Evolutionary conservation across 805 yeast species (phyloP).

Genomic region (Saccharomycopsis oosterbeekiorum): DNA sequence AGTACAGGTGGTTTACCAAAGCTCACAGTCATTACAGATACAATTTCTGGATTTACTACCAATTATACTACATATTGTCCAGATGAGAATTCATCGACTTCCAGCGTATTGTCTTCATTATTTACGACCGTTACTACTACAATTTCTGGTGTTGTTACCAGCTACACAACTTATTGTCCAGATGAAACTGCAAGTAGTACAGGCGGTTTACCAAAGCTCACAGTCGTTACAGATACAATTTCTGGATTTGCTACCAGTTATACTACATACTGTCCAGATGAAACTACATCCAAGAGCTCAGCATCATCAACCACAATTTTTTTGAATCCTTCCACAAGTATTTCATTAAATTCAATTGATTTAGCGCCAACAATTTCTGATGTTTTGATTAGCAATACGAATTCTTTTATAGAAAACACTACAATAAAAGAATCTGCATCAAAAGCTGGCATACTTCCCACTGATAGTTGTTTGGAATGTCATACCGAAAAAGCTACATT

Average conservation of each 20-base stretch:
- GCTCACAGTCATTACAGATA: not conserved
- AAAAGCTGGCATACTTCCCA: no score
- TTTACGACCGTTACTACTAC: not conserved
- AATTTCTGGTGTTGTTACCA: conserved; percentile 2
- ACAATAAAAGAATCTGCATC: not conserved
- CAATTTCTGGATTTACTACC: conserved; percentile 6
- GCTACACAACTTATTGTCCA: conserved; percentile 9
- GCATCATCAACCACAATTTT: not conserved
- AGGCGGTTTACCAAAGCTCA: not conserved
- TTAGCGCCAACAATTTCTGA: conserved; percentile 5
- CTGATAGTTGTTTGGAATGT: not conserved
- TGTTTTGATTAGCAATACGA: conserved; percentile 8
- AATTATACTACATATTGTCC: conserved; percentile 11
- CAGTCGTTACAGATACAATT: not conserved
- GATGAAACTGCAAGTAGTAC: not conserved
- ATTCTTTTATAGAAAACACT: conserved; percentile 1
- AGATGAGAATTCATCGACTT: not conserved
- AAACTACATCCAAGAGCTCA: not conserved
- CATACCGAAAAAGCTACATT: not conserved
- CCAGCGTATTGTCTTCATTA: not conserved
- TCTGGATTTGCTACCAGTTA: conserved; percentile 9
- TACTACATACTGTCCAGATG: conserved; percentile 8
- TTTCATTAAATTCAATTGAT: no score
- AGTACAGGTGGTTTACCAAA: not conserved
- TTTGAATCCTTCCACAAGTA: no score